Evolutionary conservation across 257 asterid genomes (phyloP).

Genomic region (Forsythia suspensa): DNA sequence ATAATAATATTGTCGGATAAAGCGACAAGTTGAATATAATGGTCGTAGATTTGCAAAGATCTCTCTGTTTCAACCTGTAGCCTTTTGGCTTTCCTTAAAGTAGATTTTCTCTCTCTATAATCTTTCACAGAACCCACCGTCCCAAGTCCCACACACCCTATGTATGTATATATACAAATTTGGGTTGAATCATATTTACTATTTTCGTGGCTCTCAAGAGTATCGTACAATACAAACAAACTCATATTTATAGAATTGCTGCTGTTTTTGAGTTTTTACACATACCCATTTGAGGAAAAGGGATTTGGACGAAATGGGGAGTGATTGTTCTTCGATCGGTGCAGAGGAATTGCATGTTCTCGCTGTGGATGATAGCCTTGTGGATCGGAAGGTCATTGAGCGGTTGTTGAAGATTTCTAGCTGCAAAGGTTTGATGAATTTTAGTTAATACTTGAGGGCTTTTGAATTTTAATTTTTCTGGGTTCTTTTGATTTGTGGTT

Average conservation of each 20-base stretch:
- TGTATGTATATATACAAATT: constrained; percentile 10
- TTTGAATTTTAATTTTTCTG: background rate
- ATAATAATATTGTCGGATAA: constrained; percentile 38
- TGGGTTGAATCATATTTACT: background rate
- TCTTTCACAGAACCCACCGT: constrained; percentile 27
- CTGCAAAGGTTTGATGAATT: constrained; percentile 58
- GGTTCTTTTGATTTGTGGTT: background rate
- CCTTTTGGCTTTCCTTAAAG: constrained; percentile 53
- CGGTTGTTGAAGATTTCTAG: constrained; percentile 62
- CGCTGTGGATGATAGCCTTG: constrained; percentile 80
- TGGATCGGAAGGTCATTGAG: constrained; percentile 77
- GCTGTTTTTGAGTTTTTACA: too few relatives aligned
- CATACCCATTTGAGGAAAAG: background rate
- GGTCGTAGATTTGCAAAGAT: constrained; percentile 79
- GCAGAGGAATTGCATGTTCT: constrained; percentile 71
- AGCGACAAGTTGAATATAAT: constrained; percentile 70
- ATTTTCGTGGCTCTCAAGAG: constrained; percentile 9
- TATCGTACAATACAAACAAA: background rate
- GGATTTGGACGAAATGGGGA: constrained; percentile 23
- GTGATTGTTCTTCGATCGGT: constrained; percentile 38
- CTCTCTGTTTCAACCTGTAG: constrained; percentile 22
- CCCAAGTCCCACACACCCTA: background rate
- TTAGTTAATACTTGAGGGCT: background rate
- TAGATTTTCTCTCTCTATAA: constrained; percentile 63
- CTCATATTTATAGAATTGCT: too few relatives aligned